Evolutionary conservation across 1,284 basidiomycete genomes (phyloP).

Genomic region (Vanrija sp.): DNA sequence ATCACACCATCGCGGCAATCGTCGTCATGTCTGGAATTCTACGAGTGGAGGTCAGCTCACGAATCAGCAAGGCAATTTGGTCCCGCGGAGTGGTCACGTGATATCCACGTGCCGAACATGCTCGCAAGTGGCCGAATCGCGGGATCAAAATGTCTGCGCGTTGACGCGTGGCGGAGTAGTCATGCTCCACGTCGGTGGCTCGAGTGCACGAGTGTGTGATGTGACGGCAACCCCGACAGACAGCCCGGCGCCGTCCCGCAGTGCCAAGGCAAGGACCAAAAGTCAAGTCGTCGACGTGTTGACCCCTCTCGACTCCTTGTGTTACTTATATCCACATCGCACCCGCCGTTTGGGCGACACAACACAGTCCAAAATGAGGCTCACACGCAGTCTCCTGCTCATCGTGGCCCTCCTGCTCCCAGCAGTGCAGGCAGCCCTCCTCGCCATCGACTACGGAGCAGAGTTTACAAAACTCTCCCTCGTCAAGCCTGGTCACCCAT

Average conservation of each 20-base stretch:
- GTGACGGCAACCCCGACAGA: no score
- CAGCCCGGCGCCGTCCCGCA: no score
- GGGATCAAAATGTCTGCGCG: no score
- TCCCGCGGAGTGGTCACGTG: no score
- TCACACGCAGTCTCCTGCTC: constrained; percentile 13
- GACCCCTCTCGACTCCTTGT: background rate
- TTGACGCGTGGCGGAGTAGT: background rate
- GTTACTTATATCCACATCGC: background rate
- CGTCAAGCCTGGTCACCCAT: constrained; percentile 92
- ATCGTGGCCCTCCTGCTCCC: constrained; percentile 37
- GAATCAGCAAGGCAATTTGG: no score
- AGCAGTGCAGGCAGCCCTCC: constrained; percentile 53
- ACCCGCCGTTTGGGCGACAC: background rate
- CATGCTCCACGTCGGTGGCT: no score
- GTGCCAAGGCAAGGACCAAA: no score
- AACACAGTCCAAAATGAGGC: constrained; percentile 17
- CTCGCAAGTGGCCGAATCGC: no score
- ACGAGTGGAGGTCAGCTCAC: no score
- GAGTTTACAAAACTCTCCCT: constrained; percentile 95
- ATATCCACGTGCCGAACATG: no score
- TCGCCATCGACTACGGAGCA: constrained; percentile 93
- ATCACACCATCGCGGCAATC: constrained; percentile 6
- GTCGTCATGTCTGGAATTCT: no score
- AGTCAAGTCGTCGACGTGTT: background rate
- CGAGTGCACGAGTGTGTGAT: no score